Percentiles rank a stretch among this genome's conserved stretches.
Evolutionary conservation across 2,329 filamentous ascomycete species (phyloP).

Genomic region (Tolypocladium nubicola): DNA sequence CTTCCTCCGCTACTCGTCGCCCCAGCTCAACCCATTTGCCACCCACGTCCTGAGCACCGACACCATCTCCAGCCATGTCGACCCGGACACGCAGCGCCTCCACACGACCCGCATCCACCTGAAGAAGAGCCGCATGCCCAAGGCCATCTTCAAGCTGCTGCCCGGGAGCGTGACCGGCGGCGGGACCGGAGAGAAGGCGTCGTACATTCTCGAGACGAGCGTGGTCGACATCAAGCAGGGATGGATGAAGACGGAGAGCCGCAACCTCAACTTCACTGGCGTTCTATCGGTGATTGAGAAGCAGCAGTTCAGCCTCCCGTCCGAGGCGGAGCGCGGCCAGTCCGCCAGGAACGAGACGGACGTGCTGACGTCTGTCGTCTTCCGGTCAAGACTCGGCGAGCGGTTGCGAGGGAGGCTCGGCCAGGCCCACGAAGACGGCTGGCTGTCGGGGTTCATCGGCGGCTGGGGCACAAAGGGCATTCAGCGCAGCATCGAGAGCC

Average conservation of each 20-base stretch:
- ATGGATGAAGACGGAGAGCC: slow-evolving; percentile 73
- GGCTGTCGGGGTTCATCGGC: slow-evolving; percentile 41
- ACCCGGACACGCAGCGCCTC: slow-evolving; percentile 61
- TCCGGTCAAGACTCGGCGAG: slow-evolving; percentile 63
- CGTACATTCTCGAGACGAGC: slow-evolving; percentile 71
- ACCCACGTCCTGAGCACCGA: slow-evolving; percentile 76
- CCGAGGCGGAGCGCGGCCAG: slow-evolving; percentile 12
- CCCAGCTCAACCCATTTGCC: slow-evolving; percentile 64
- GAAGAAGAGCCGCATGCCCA: slow-evolving; percentile 70
- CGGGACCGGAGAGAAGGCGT: slow-evolving; percentile 51
- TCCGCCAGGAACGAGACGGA: slow-evolving; percentile 39
- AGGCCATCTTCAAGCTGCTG: slow-evolving; percentile 64
- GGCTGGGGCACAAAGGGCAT: slow-evolving; percentile 60
- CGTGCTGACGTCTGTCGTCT: slow-evolving; percentile 64
- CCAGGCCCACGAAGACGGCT: slow-evolving; percentile 34
- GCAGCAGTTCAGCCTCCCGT: slow-evolving; percentile 51
- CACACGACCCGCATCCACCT: slow-evolving; percentile 72
- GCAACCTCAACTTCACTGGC: slow-evolving; percentile 73
- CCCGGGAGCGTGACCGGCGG: slow-evolving; percentile 60
- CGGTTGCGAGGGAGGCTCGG: slow-evolving; percentile 46
- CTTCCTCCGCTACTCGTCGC: slow-evolving; percentile 74
- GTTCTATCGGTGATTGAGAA: slow-evolving; percentile 69
- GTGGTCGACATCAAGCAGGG: slow-evolving; percentile 70
- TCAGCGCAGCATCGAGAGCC: slow-evolving; percentile 68
- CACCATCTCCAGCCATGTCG: slow-evolving; percentile 65